Base-by-base conservation (phyloP, 2,329 filamentous ascomycete species). In the Colletotrichum aenigma region DNA sequence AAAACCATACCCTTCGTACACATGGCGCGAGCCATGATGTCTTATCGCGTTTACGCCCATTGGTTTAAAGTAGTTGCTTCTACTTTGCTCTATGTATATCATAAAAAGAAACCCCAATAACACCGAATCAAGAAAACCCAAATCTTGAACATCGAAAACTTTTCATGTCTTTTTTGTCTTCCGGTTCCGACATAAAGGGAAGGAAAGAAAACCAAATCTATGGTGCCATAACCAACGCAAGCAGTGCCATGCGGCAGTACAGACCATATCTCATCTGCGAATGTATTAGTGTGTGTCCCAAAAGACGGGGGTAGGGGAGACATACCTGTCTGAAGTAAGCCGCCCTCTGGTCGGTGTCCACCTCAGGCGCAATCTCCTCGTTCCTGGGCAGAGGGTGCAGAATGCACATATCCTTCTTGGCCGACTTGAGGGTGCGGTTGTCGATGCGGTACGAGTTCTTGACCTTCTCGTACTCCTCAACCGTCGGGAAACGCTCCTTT, bases 281-380 rank as follows among this genome's bases (percentile, higher is more conserved):
- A 78, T 34, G 60, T 65, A 83, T 93, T 85, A 92, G 88, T 58
- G 61, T 66, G 43, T 36, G 30, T 43, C 21, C 30, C 13, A 30
- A 26, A 16, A 6, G 9, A 24, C 6, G 16, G 66, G 56, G 36
- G 48, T 15, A 48, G 16, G 66, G 24, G 9, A 38, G 21, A 91
- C 94, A 92, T 87, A 98, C 96, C 94, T 99, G 97, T 94, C 97
- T 93, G 88, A 99, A 99, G 89, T 99, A 99, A 71, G 97, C 96
- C 75, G 97, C 97, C 80, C 97, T 89, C 84, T 97, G 95, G 87
- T 99, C 97, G 87, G 97, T 98, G 86, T 99, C 97, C 65, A 99
- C 96, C 88, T 99, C 97, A 86, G 97, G 95, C 38, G 93, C 93
- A 83, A 99, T 93, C 90, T 99, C 97, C 79, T 94, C 93, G 82